Conservation (phyloP, 345 rosid species). For the Salix purpurea region DNA sequence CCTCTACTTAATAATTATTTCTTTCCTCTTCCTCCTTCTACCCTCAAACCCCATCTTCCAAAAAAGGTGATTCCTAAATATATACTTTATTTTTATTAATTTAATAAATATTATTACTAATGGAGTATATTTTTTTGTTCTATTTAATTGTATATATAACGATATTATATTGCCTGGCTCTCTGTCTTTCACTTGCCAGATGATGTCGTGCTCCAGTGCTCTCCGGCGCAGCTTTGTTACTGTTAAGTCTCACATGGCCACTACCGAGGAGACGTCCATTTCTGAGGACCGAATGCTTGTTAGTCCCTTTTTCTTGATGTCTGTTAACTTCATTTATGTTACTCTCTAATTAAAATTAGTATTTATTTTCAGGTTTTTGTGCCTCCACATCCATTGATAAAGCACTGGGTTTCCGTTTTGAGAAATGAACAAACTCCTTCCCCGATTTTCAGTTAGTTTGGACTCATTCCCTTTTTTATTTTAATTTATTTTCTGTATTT, state of each 20-base stretch:
- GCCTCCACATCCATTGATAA: slow-evolving; percentile 91
- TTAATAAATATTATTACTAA: too few relatives aligned
- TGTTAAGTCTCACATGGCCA: slow-evolving; percentile 49
- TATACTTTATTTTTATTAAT: too few relatives aligned
- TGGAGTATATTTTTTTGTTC: too few relatives aligned
- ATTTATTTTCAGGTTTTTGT: slow-evolving; percentile 55
- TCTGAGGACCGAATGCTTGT: slow-evolving; percentile 78
- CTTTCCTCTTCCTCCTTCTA: slow-evolving; percentile 18
- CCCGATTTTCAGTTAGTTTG: slow-evolving; percentile 63
- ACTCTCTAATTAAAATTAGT: not conserved
- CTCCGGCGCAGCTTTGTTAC: slow-evolving; percentile 37
- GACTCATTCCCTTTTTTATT: slow-evolving; percentile 13
- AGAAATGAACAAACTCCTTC: slow-evolving; percentile 81
- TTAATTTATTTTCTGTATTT: not conserved
- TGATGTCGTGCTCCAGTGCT: slow-evolving; percentile 44
- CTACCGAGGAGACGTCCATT: slow-evolving; percentile 51
- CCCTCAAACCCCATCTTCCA: slow-evolving; percentile 10
- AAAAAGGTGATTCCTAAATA: slow-evolving; percentile 22
- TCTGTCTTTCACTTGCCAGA: slow-evolving; percentile 19
- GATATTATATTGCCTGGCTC: too few relatives aligned
- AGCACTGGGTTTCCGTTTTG: slow-evolving; percentile 88
- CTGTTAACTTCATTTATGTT: not conserved
- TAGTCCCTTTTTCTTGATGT: slow-evolving; percentile 6
- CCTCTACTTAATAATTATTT: slow-evolving; percentile 2
- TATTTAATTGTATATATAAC: too few relatives aligned